Evolutionary conservation across 1,284 basidiomycete species (phyloP), one percentile per base, ranked within the genome.

Genomic region (Cutaneotrichosporon daszewskae): DNA sequence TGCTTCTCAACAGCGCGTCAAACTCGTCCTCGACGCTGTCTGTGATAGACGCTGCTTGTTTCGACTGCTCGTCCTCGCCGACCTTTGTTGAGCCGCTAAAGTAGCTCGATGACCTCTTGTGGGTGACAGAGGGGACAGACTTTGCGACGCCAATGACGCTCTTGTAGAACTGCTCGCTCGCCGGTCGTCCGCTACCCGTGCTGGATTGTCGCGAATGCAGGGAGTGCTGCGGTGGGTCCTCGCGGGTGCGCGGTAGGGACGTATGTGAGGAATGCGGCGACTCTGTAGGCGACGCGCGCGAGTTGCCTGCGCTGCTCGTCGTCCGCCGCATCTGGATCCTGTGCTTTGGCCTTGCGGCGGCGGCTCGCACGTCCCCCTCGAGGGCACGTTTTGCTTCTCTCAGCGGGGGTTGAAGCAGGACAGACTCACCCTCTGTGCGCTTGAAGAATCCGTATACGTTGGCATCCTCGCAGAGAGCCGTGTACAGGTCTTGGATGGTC

Each of bases 401-500:
- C n/a, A n/a, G n/a, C n/a, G n/a, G n/a, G n/a, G n/a, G n/a, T n/a
- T n/a, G n/a, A n/a, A n/a, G n/a, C n/a, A n/a, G n/a, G n/a, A n/a
- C n/a, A n/a, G n/a, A 51, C 64, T 50, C 48, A 87, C 89, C 84
- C 72, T 84, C 79, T 84, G 90, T 85, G n/a, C 77, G 75, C 71
- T 82, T 87, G 73, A 91, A 90, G 53, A 85, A 75, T 19, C 79
- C 77, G 69, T 87, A 92, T 42, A 91, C 79, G 38, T 81, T 75
- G 58, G 85, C 82, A 66, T 92, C 89, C 69, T 92, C 89, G 53
- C 87, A 89, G 22, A 92, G 74, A 0, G 88, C 87, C 19, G 81
- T 77, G 65, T 87, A 90, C 26, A 94, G 73, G 64, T 92, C 87
- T 52, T 87, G 80, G 6, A 81, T 75, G 14, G 80, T 82, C 16